Percentiles rank a stretch among this genome's conserved stretches.
These are phyloP conservation scores for Wickerhamiella sergipiensis DNA, from an alignment of 805 yeast genomes.

Conservation along the genomic window DNA sequence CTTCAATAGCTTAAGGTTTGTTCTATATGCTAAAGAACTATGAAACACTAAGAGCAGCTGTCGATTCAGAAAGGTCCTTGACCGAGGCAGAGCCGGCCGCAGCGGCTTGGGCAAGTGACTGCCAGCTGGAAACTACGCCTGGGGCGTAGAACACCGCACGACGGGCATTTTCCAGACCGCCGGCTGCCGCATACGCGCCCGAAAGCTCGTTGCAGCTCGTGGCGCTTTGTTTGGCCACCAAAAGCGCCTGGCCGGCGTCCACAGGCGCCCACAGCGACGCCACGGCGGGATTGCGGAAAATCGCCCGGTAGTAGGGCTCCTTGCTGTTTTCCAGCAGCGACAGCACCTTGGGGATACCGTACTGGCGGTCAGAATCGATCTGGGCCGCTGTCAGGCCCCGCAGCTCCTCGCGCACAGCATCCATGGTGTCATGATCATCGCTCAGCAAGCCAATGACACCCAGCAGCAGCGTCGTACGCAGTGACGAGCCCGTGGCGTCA, in stretches of 20 bases:
- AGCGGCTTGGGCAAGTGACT: not conserved
- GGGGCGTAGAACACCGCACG: constrained; percentile 58
- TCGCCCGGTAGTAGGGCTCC: constrained; percentile 51
- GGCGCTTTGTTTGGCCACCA: constrained; percentile 38
- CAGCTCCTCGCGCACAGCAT: constrained; percentile 56
- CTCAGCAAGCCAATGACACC: constrained; percentile 69
- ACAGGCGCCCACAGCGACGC: constrained; percentile 56
- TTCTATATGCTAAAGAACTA: no score
- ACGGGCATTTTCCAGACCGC: constrained; percentile 45
- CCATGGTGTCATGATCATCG: constrained; percentile 40
- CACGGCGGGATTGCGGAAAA: constrained; percentile 63
- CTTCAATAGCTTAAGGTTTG: no score
- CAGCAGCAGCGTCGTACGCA: constrained; percentile 53
- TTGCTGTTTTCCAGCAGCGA: constrained; percentile 12
- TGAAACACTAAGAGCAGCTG: not conserved
- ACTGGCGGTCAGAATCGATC: constrained; percentile 36
- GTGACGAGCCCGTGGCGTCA: constrained; percentile 48
- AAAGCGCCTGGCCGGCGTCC: constrained; percentile 40
- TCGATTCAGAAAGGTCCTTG: not conserved
- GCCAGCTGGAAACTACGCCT: constrained; percentile 29
- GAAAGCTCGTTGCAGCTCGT: constrained; percentile 40
- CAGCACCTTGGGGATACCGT: constrained; percentile 33
- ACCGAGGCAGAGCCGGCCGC: not conserved
- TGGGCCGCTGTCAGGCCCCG: constrained; percentile 34
- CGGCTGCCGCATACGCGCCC: constrained; percentile 32